Conservation (phyloP, 2,329 filamentous ascomycete genomes). For the Phialemonium atrogriseum region DNA sequence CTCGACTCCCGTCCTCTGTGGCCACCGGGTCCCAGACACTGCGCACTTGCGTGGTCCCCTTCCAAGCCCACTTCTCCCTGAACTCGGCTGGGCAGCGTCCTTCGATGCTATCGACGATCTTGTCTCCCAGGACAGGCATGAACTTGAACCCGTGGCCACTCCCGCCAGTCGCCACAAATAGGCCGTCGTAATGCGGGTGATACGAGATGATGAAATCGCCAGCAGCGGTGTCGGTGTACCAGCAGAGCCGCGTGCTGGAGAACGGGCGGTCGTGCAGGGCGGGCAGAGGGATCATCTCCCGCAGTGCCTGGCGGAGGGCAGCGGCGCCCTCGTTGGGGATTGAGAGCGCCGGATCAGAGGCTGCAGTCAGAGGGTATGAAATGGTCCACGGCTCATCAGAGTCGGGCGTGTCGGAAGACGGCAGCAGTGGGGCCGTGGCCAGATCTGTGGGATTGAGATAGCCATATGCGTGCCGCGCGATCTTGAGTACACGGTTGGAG, state of each 20-base stretch:
- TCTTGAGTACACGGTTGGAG: conserved; percentile 51
- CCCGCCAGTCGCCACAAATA: conserved; percentile 56
- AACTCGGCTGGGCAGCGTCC: conserved; percentile 40
- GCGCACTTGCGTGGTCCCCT: conserved; percentile 35
- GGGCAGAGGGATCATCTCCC: conserved; percentile 48
- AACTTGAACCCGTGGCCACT: conserved; percentile 64
- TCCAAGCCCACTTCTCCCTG: conserved; percentile 54
- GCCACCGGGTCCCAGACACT: conserved; percentile 28
- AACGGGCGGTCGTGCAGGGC: conserved; percentile 53
- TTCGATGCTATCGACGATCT: conserved; percentile 48
- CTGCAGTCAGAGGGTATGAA: conserved; percentile 37
- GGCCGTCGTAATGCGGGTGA: conserved; percentile 50
- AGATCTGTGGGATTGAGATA: conserved; percentile 46
- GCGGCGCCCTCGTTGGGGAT: conserved; percentile 53
- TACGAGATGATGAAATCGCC: conserved; percentile 65
- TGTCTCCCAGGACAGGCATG: conserved; percentile 56
- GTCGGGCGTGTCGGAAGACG: conserved; percentile 3
- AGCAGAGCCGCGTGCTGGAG: conserved; percentile 56
- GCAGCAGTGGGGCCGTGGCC: conserved; percentile 9
- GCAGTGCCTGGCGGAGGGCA: conserved; percentile 53
- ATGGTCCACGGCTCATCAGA: no score
- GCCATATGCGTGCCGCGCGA: conserved; percentile 62
- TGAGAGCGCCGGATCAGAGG: conserved; percentile 35
- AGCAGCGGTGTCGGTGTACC: conserved; percentile 67
- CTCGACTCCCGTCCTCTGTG: conserved; percentile 46